Evolutionary conservation across 495 filamentous ascomycete genomes (phyloP).

Genomic region (Aspergillus cristatus): DNA sequence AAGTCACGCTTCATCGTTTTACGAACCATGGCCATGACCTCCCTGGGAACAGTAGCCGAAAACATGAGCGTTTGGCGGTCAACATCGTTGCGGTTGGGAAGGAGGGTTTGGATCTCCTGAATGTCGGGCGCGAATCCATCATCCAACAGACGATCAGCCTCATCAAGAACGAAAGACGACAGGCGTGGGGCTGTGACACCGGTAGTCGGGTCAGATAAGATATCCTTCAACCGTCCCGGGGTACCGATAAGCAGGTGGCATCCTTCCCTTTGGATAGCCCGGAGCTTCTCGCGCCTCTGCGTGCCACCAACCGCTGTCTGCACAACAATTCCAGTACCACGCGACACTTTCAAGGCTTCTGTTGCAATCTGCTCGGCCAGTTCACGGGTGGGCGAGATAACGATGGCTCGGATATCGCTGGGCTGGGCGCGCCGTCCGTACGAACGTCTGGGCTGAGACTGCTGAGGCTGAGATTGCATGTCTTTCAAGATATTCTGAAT

Average conservation of each 20-base stretch:
- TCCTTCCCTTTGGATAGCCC: constrained; percentile 55
- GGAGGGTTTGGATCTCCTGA: constrained; percentile 50
- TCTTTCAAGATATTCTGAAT: constrained; percentile 62
- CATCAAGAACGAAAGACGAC: constrained; percentile 78
- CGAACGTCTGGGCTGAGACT: too few relatives aligned
- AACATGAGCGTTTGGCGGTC: constrained; percentile 86
- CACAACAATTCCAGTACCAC: constrained; percentile 59
- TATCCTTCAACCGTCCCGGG: constrained; percentile 78
- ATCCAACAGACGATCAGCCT: constrained; percentile 89
- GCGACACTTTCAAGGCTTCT: constrained; percentile 66
- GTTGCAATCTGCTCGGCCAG: constrained; percentile 88
- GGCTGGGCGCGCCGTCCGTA: constrained; percentile 13
- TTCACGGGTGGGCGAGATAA: constrained; percentile 92
- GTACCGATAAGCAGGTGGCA: constrained; percentile 90
- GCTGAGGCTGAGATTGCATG: constrained; percentile 35
- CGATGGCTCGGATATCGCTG: constrained; percentile 73
- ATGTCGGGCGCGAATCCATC: constrained; percentile 80
- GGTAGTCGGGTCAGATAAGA: constrained; percentile 59
- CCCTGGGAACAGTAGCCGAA: constrained; percentile 80
- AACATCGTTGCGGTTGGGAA: constrained; percentile 52
- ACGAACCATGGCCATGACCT: constrained; percentile 72
- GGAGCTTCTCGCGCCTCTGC: constrained; percentile 54
- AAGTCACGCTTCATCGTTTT: constrained; percentile 61
- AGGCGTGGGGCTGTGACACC: constrained; percentile 66
- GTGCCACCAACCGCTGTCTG: constrained; percentile 89